Conservation (phyloP, 164 flowering plant species). For the Nelumbo lutea region DNA sequence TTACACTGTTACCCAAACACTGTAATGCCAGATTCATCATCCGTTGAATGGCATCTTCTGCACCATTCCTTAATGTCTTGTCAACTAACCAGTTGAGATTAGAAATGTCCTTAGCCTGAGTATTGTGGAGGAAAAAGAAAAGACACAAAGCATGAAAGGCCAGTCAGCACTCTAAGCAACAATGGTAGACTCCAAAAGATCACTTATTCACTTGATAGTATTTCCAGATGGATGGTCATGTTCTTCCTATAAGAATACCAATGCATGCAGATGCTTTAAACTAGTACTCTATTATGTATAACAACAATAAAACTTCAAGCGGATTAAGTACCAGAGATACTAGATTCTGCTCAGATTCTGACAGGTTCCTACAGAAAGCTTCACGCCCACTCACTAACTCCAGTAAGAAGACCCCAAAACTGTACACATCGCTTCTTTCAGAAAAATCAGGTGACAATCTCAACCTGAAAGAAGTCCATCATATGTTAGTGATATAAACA, state of each 20-base stretch:
- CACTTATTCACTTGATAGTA: too few species aligned
- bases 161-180: neutral
- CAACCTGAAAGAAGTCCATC: conserved; percentile 17
- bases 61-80: conserved; percentile 17
- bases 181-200: neutral
- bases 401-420: conserved; percentile 46
- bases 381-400: conserved; percentile 39
- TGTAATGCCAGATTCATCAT: conserved; percentile 34
- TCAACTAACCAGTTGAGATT: conserved; percentile 22
- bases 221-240: neutral
- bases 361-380: conserved; percentile 19
- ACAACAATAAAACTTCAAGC: neutral
- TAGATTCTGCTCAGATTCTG: conserved; percentile 18
- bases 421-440: conserved; percentile 35
- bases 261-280: too few species aligned
- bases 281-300: neutral
- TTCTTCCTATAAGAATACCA: too few species aligned
- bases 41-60: conserved; percentile 11
- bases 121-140: neutral
- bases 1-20: conserved; percentile 22
- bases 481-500: neutral
- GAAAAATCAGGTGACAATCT: conserved; percentile 17
- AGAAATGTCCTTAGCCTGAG: conserved; percentile 24
- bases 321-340: conserved; percentile 24
- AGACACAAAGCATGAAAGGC: neutral